phyloP scores from a whole-genome alignment of 1,284 basidiomycete species.

The Schizophyllum amplum region DNA sequence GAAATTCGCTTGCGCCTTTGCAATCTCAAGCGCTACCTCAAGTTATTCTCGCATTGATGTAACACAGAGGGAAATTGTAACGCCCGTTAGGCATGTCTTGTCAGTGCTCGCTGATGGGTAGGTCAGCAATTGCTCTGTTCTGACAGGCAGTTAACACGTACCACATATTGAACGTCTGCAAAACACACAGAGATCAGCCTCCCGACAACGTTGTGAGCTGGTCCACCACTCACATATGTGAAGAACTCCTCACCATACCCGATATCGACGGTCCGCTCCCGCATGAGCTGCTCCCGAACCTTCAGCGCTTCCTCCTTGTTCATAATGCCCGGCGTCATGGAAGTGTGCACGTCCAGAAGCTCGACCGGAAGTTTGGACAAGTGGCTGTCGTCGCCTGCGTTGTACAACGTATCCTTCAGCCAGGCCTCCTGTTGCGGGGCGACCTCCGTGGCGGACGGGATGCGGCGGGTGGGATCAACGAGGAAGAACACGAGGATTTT shows the following conservation, averaged over 20 bases:
- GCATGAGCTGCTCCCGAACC: constrained; percentile 8
- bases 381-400: neutral
- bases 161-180: neutral
- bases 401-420: constrained; percentile 1
- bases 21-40: too few species aligned
- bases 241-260: constrained; percentile 2
- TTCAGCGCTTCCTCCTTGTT: constrained; percentile 7
- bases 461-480: constrained; percentile 16
- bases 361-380: constrained; percentile 6
- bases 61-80: too few species aligned
- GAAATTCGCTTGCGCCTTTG: too few species aligned
- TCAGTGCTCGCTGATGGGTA: neutral
- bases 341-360: constrained; percentile 1
- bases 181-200: neutral
- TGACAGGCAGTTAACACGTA: neutral
- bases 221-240: neutral
- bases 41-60: too few species aligned
- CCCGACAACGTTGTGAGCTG: neutral
- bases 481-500: constrained; percentile 11
- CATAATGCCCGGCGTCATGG: constrained; percentile 6
- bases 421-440: constrained; percentile 9
- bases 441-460: constrained; percentile 8
- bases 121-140: neutral
- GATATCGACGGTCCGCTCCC: constrained; percentile 9
- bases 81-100: too few species aligned